Evolutionary conservation across 2,329 filamentous ascomycete species (phyloP), one percentile per base, ranked within the genome.

Genomic region (Podosphaera xanthii): DNA sequence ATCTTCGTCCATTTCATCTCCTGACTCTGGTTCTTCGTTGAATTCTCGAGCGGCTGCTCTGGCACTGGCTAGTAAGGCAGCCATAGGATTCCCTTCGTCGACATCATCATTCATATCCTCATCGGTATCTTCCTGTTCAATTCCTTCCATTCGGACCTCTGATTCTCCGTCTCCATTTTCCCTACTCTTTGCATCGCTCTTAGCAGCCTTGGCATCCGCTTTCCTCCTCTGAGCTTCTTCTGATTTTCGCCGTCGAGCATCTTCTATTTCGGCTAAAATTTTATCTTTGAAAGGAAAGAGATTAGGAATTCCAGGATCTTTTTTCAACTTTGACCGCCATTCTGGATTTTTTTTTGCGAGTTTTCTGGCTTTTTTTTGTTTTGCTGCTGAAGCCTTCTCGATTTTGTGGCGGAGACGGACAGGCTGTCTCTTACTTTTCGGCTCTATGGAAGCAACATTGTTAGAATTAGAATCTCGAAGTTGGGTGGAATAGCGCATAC

Each of bases 281-380:
- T 86, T 90, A 71, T 96, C 90, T 75, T 98, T 98, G 77, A 92
- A 96, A 0, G 92, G 92, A 74, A 96, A 98, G 42, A 96, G 74
- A 69, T 97, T 98, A 48, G 92, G 92, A 62, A 98, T 96, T 56
- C 92, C 92, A 33, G 91, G 92, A 68, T 98, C 92, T 75, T 97
- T 98, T 80, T 96, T 97, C 65, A 95, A 71, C 71, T 89, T 87
- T 61, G 88, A 90, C 66, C 86, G 82, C 89, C 92, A 97, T 87
- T 95, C 82, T 40, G 92, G 91, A 71, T 96, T 95, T 81, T 94
- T 89, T 76, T 95, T 97, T 59, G 86, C 88, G 60, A 82, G 77
- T 77, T 95, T 97, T 69, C 83, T 84, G 62, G 82, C 75, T 73
- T 98, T 98, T 70, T 83, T 82, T 73, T 95, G 88, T 76, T 98